Evolutionary conservation across 2,329 filamentous ascomycete genomes (phyloP).

Genomic region (Gnomoniopsis smithogilvyi): DNA sequence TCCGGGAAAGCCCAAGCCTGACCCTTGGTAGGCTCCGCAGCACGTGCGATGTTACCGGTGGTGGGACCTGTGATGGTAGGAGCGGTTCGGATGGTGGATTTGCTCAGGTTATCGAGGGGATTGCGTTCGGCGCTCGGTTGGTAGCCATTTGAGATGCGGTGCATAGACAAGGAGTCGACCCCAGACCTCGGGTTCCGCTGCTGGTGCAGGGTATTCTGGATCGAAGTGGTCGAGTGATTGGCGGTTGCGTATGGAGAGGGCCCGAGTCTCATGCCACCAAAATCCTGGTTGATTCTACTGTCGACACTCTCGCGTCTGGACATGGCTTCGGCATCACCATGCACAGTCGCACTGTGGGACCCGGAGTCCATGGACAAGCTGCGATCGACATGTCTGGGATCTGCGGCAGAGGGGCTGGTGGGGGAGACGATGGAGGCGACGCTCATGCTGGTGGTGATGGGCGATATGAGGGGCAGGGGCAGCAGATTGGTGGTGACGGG

Average conservation of each 20-base stretch:
- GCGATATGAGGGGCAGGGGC: constrained; percentile 53
- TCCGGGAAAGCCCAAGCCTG: constrained; percentile 83
- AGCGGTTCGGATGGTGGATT: constrained; percentile 59
- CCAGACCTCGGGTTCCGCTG: constrained; percentile 58
- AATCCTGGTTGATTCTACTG: constrained; percentile 70
- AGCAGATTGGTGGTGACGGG: constrained; percentile 50
- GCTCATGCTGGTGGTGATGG: constrained; percentile 59
- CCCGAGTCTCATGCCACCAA: constrained; percentile 67
- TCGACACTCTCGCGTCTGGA: constrained; percentile 76
- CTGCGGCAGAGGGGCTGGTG: constrained; percentile 43
- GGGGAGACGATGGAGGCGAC: constrained; percentile 65
- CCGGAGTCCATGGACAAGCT: constrained; percentile 39
- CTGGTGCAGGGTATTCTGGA: constrained; percentile 67
- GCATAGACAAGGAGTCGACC: constrained; percentile 49
- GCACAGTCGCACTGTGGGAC: constrained; percentile 30
- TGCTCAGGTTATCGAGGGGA: constrained; percentile 44
- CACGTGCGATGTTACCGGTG: constrained; percentile 62
- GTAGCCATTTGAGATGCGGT: constrained; percentile 64
- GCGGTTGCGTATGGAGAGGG: constrained; percentile 72
- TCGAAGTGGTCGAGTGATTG: constrained; percentile 72
- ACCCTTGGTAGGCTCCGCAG: constrained; percentile 76
- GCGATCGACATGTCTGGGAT: constrained; percentile 42
- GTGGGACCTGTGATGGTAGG: constrained; percentile 73
- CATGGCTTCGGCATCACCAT: constrained; percentile 38
- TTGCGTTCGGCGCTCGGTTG: constrained; percentile 58